Percentiles rank a stretch among this genome's conserved stretches.
Conservation (phyloP, 2,329 filamentous ascomycete genomes). For the Curvularia eragrostidis region DNA sequence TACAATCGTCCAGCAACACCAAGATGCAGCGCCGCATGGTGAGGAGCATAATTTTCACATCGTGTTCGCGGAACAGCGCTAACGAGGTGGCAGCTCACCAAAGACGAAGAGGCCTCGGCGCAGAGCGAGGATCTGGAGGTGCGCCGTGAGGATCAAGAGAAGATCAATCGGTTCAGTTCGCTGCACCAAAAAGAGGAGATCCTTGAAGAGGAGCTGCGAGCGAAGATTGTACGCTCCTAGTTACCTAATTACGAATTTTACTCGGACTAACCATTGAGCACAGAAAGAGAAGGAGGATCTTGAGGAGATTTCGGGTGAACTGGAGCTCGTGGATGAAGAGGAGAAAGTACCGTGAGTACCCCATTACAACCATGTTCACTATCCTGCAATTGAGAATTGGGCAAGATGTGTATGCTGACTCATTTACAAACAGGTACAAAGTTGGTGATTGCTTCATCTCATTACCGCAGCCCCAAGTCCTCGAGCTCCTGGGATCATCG, state of each 20-base stretch:
- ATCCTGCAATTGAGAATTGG: background rate
- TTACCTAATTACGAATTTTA: background rate
- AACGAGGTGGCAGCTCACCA: slow-evolving; percentile 73
- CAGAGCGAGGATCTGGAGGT: slow-evolving; percentile 87
- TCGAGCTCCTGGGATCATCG: slow-evolving; percentile 78
- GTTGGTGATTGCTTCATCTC: slow-evolving; percentile 96
- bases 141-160: slow-evolving; percentile 95
- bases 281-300: slow-evolving; percentile 99
- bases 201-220: slow-evolving; percentile 79
- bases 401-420: background rate
- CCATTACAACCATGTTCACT: background rate
- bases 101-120: slow-evolving; percentile 82
- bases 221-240: slow-evolving; percentile 69
- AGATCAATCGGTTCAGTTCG: slow-evolving; percentile 97
- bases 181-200: slow-evolving; percentile 84
- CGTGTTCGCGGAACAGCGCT: slow-evolving; percentile 17
- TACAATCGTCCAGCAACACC: background rate
- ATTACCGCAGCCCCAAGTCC: slow-evolving; percentile 81
- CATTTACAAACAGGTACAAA: slow-evolving; percentile 74
- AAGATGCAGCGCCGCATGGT: slow-evolving; percentile 57
- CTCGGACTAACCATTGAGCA: background rate
- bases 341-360: slow-evolving; percentile 81
- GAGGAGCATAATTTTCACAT: slow-evolving; percentile 21
- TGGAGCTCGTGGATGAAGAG: slow-evolving; percentile 95
- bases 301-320: slow-evolving; percentile 87